A percentile compares a stretch with the other conserved stretches of the same genome.
Conservation (phyloP, 805 yeast species). For the Lachancea lanzarotensis region DNA sequence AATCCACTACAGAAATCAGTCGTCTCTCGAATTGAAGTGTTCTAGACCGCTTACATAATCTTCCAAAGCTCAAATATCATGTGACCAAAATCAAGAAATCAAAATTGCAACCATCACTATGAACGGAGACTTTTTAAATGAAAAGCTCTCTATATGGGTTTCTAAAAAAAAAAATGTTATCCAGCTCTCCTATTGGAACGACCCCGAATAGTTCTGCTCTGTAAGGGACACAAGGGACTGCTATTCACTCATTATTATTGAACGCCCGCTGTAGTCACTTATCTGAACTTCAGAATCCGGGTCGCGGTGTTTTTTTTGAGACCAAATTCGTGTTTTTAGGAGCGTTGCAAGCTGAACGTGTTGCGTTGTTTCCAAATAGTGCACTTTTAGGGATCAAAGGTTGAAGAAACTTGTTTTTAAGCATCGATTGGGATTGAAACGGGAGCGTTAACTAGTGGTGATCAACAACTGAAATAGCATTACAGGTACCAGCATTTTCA, state of each 20-base stretch:
- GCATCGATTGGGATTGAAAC: background rate
- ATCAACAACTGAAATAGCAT: background rate
- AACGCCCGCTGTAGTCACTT: background rate
- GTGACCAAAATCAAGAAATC: too few relatives aligned
- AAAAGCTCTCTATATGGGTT: background rate
- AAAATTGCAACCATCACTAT: too few relatives aligned
- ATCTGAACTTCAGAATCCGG: too few relatives aligned
- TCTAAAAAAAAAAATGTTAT: background rate
- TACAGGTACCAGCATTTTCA: background rate
- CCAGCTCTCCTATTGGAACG: constrained; percentile 1
- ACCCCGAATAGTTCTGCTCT: background rate
- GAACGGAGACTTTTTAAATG: background rate
- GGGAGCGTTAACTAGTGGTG: background rate
- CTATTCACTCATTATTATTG: background rate
- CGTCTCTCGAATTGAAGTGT: too few relatives aligned
- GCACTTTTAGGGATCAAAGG: background rate
- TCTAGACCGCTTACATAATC: too few relatives aligned
- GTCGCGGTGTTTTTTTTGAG: too few relatives aligned
- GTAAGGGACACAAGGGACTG: background rate
- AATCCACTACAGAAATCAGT: too few relatives aligned
- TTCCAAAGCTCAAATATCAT: too few relatives aligned
- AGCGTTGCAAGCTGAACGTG: too few relatives aligned
- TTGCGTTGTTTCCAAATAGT: background rate
- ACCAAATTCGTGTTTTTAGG: too few relatives aligned
- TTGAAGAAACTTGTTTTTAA: background rate